Base-by-base conservation (phyloP, 768 basidiomycete species). In the Collybia sordida region DNA sequence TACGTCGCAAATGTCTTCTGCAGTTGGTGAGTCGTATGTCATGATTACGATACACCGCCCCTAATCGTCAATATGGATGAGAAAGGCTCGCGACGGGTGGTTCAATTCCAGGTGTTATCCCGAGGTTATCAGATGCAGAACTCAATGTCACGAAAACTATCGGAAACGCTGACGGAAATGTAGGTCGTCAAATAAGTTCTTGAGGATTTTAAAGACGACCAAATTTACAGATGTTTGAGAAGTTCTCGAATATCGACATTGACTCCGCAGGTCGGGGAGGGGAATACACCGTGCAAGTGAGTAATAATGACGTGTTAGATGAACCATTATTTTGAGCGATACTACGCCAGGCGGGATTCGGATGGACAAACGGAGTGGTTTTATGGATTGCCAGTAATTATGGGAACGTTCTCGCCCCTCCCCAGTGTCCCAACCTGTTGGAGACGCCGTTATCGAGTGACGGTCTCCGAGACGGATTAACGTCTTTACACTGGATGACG, bases 1-100 rank as follows among this genome's bases (percentile, higher is more conserved):
- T 96, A 94, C 65, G 73, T 90, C 57, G 73, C 86, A 23, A 87
- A 90, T 53, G 82, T 82, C 1, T 77, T 96, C 53, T 97, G 95
- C 66, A 92, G 89, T 57, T 98, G 95, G 94, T 80, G 85, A 56
- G n/a, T n/a, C n/a, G n/a, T n/a, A n/a, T n/a, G n/a, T n/a, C n/a
- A n/a, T n/a, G n/a, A n/a, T n/a, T n/a, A n/a, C n/a, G n/a, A n/a
- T n/a, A n/a, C n/a, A n/a, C n/a, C n/a, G n/a, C n/a, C n/a, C n/a
- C n/a, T n/a, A n/a, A n/a, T n/a, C n/a, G n/a, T n/a, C n/a, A n/a
- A n/a, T n/a, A n/a, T n/a, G n/a, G n/a, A n/a, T n/a, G n/a, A n/a
- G n/a, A n/a, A n/a, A n/a, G n/a, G n/a, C n/a, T n/a, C n/a, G 84
- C 90, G 14, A 97, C 93, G 0, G 95, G 95, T 28, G 95, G 95